Percentiles rank a stretch among this genome's conserved stretches.
Conservation (phyloP, 805 yeast species). For the Candida silvatica region DNA sequence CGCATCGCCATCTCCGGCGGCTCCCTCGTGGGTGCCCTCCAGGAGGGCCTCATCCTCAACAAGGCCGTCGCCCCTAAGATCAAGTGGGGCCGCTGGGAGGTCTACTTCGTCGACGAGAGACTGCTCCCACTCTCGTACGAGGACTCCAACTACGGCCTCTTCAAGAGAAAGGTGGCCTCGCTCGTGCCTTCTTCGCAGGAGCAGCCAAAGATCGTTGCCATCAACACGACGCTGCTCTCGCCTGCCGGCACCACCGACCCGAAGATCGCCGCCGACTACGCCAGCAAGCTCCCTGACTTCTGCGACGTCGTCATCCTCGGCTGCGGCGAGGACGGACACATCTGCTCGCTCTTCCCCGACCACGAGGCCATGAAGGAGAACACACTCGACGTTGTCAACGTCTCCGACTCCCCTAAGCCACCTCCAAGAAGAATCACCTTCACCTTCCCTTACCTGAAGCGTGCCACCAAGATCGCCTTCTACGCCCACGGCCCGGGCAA, state of each 20-base stretch:
- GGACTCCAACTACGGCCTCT: constrained; percentile 81
- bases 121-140: constrained; percentile 72
- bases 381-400: constrained; percentile 44
- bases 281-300: constrained; percentile 40
- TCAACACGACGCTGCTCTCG: constrained; percentile 53
- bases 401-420: constrained; percentile 85
- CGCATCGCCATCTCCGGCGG: constrained; percentile 88
- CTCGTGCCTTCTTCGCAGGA: constrained; percentile 31
- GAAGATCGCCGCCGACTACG: constrained; percentile 58
- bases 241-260: constrained; percentile 39
- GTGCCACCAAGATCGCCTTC: constrained; percentile 53
- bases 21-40: constrained; percentile 68
- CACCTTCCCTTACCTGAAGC: constrained; percentile 67
- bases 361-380: constrained; percentile 57
- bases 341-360: constrained; percentile 88
- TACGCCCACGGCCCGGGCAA: constrained; percentile 88
- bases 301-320: constrained; percentile 73
- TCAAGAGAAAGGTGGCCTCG: constrained; percentile 53
- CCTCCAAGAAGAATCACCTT: constrained; percentile 89
- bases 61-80: constrained; percentile 32
- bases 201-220: constrained; percentile 55
- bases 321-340: constrained; percentile 95
- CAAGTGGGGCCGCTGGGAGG: constrained; percentile 69
- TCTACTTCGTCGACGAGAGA: constrained; percentile 87
- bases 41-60: constrained; percentile 59